Percentiles rank a stretch among this genome's conserved stretches.
These are phyloP conservation scores for Leccinum huronense DNA, from an alignment of 1,284 basidiomycete species.

Conservation along the genomic window DNA sequence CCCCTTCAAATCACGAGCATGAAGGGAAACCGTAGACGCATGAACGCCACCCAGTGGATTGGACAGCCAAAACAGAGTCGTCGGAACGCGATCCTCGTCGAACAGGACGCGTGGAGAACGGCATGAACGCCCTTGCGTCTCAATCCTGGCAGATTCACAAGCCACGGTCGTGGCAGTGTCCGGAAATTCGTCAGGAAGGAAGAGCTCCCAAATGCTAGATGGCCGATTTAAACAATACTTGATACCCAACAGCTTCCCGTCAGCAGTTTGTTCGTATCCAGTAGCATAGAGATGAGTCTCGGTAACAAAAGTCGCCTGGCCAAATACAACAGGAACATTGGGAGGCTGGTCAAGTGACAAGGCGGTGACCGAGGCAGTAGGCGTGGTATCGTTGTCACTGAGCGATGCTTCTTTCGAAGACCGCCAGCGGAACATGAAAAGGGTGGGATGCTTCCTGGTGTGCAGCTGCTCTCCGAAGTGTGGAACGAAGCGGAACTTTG, in stretches of 20 bases:
- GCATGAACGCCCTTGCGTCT: conserved; percentile 44
- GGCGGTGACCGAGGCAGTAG: conserved; percentile 10
- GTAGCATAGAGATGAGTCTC: conserved; percentile 52
- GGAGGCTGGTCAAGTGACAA: conserved; percentile 21
- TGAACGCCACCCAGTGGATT: conserved; percentile 60
- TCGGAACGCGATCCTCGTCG: conserved; percentile 29
- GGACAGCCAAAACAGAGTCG: conserved; percentile 53
- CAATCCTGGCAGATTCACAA: conserved; percentile 40
- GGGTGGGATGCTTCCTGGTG: conserved; percentile 48
- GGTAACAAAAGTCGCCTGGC: conserved; percentile 53
- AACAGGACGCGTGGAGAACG: conserved; percentile 55
- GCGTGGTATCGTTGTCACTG: conserved; percentile 2
- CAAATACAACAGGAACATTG: conserved; percentile 40
- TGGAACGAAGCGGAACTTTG: conserved; percentile 52
- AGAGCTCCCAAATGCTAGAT: conserved; percentile 54
- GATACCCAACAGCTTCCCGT: conserved; percentile 59
- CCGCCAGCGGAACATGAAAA: conserved; percentile 51
- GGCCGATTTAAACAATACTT: conserved; percentile 65
- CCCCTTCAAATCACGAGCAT: conserved; percentile 38
- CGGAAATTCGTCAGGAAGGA: conserved; percentile 15
- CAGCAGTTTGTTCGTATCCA: conserved; percentile 57
- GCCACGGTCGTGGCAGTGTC: not conserved
- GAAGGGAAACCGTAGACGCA: conserved; percentile 52
- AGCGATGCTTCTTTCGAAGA: not conserved
- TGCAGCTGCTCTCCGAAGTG: conserved; percentile 55